Evolutionary conservation across 1,139 yeast genomes (phyloP), one percentile per base, ranked within the genome.

Genomic region (Blastobotrys ciferrii): DNA sequence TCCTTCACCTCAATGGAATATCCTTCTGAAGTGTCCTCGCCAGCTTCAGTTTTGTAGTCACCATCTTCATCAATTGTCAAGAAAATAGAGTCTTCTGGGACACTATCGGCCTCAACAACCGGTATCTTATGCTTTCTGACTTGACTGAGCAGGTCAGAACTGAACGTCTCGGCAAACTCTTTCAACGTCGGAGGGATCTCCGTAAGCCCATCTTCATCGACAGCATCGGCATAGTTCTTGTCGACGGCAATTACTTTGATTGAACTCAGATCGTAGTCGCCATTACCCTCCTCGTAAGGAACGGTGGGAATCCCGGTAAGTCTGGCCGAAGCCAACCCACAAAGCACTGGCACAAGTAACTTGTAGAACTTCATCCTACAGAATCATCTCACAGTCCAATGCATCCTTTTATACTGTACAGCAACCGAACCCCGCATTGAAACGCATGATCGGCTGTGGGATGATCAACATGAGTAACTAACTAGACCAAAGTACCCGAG

Each of bases 181-280:
- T 11, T 30, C 28, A 41, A 14, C 5, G 44, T 41, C 4, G 44
- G 44, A 4, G 44, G 44, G 17, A 41, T 41, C 17, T 30, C 36
- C 9, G 44, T 41, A 9, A 15, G n/a, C n/a, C 44, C 44, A 17
- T 30, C 28, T 5, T 41, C 15, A 14, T 41, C 44, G 4, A 19
- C 35, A 19, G 32, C 14, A 31, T 41, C 14, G 17, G 44, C 37
- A 31, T 25, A 41, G 7, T 18, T 41, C 30, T 30, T 31, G 18
- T 41, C 44, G 5, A 41, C 37, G n/a, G 35, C 44, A n/a, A 41
- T 17, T 17, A 15, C 44, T 2, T 30, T 41, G 25, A 41, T 19
- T 9, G 12, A 7, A 3, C 13, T 23, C 17, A 41, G 30, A 14
- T 41, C 17, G 14, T 30, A 25, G 14, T 15, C 5, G 11, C 37